Evolutionary conservation across 768 basidiomycete species (phyloP).

Genomic region (Antrodiella citrinella): DNA sequence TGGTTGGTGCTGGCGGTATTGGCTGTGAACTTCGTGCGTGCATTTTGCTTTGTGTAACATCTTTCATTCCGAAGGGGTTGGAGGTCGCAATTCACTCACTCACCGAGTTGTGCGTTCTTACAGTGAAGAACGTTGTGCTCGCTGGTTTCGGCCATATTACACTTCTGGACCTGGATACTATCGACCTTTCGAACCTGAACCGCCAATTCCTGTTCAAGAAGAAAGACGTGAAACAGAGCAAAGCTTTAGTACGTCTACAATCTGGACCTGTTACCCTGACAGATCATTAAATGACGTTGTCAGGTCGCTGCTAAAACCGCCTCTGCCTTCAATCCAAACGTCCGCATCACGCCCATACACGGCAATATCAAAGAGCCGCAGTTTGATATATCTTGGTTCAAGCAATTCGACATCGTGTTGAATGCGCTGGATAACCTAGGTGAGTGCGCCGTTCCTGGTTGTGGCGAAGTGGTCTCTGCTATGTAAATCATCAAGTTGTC

Average conservation of each 20-base stretch:
- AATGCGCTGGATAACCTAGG: conserved; percentile 97
- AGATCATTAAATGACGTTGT: neutral
- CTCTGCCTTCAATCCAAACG: conserved; percentile 79
- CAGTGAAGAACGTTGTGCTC: conserved; percentile 93
- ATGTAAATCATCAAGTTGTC: too few species aligned
- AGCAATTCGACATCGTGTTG: conserved; percentile 83
- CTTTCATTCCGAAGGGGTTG: neutral
- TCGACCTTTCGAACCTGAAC: conserved; percentile 96
- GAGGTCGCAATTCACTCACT: neutral
- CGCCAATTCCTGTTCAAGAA: conserved; percentile 95
- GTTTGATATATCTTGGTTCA: conserved; percentile 88
- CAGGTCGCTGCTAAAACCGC: conserved; percentile 83
- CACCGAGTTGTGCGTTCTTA: neutral
- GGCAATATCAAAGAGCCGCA: conserved; percentile 92
- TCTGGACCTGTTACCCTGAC: neutral
- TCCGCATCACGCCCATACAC: conserved; percentile 81
- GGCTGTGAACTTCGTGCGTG: conserved; percentile 88
- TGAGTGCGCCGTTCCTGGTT: too few species aligned
- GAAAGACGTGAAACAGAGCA: conserved; percentile 95
- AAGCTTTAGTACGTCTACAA: conserved; percentile 64
- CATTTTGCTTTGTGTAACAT: neutral
- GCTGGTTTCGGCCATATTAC: conserved; percentile 92
- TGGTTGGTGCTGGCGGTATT: conserved; percentile 96
- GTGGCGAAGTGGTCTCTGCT: too few species aligned
- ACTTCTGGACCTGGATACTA: conserved; percentile 93